A percentile compares a stretch with the other conserved stretches of the same genome.
phyloP scores from a whole-genome alignment of 1,284 basidiomycete species.

The Sanguinoderma infundibulare region DNA sequence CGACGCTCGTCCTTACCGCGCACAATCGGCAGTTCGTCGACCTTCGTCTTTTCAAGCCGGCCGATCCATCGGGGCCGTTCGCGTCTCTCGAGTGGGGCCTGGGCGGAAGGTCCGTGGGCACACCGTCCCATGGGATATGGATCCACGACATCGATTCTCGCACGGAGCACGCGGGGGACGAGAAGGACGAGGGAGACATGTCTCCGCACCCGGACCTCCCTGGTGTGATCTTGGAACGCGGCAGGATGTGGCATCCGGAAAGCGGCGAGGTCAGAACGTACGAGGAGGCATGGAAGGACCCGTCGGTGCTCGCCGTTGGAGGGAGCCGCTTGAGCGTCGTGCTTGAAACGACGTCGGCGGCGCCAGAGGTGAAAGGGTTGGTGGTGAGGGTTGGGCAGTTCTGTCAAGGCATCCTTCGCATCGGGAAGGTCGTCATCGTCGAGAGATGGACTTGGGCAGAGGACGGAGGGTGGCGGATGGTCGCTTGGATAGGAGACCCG shows the following conservation, averaged over 20 bases:
- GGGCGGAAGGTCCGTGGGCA: conserved; percentile 18
- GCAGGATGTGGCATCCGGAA: conserved; percentile 20
- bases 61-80: background rate
- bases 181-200: conserved; percentile 20
- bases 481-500: conserved; percentile 11
- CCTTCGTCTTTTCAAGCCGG: conserved; percentile 16
- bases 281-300: conserved; percentile 24
- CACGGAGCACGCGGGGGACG: conserved; percentile 14
- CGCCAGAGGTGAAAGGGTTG: background rate
- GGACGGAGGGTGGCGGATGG: conserved; percentile 9
- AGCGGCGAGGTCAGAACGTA: conserved; percentile 20
- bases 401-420: conserved; percentile 21
- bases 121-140: conserved; percentile 17
- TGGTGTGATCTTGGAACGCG: conserved; percentile 19
- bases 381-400: conserved; percentile 20
- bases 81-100: conserved; percentile 21
- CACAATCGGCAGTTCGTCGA: conserved; percentile 20
- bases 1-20: conserved; percentile 23
- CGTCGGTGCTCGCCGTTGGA: conserved; percentile 2
- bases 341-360: conserved; percentile 8
- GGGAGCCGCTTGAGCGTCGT: conserved; percentile 6
- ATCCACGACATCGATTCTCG: conserved; percentile 26
- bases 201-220: conserved; percentile 16
- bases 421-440: conserved; percentile 6
- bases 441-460: conserved; percentile 19